Base-by-base conservation (phyloP, 2,329 filamentous ascomycete genomes). In the Niveomyces coronatus region DNA sequence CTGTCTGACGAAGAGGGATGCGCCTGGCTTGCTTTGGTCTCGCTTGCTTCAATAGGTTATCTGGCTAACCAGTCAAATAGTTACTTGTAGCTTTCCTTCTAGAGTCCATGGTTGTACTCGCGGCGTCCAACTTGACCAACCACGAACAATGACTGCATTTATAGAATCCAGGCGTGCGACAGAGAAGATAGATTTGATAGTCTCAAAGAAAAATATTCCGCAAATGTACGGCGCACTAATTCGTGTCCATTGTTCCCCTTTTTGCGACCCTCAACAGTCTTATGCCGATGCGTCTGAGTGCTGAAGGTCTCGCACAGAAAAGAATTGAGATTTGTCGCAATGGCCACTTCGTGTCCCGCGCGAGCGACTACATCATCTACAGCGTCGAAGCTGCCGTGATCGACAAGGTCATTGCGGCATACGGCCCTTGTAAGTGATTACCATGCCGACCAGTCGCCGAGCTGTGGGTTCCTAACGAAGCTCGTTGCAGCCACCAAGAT, bases 281-380 rank as follows among this genome's bases (percentile, higher is more conserved):
- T 49, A 42, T 41, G 49, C 43, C 47, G 43, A 44, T 37, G 44
- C 45, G 45, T 48, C 46, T 41, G 27, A 43, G 52, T 64, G 64
- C 70, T 74, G 70, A 75, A 68, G 65, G 50, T 39, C 38, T 13
- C 29, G 32, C 34, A 34, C 50, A 53, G 89, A 80, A 74, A 57
- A 79, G 79, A 68, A 70, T 98, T 69, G 79, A 84, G 62, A 91
- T 98, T 53, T 79, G 89, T 58, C 80, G 77, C 60, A 94, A 94
- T 74, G 93, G 93, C 52, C 88, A 96, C 66, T 74, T 89, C 60
- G 91, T 98, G 52, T 95, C 91, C 51, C 80, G 91, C 64, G 79
- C 81, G 62, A 95, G 88, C 79, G 89, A 96, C 71, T 96, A 88
- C 62, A 94, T 95, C 65, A 87, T 98, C 58, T 98, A 98, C 73